Evolutionary conservation across 1,284 basidiomycete species (phyloP).

Genomic region (Phellopilus nigrolimitatus): DNA sequence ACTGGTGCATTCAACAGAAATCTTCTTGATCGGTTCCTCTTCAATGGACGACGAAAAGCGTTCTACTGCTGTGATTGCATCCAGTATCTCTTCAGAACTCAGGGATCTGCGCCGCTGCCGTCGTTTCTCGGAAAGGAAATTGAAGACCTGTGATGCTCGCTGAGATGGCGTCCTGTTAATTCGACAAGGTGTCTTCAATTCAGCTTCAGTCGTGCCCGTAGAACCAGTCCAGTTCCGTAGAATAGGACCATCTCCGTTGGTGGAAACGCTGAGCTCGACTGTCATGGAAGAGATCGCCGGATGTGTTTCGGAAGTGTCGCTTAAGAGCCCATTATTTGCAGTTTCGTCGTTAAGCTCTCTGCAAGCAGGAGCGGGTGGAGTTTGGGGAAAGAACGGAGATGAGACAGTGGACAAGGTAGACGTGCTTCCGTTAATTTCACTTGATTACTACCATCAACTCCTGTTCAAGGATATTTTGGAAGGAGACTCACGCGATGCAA

Average conservation of each 20-base stretch:
- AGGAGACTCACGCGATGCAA: conserved; percentile 52
- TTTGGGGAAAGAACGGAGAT: conserved; percentile 41
- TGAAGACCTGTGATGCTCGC: conserved; percentile 64
- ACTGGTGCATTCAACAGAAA: background rate
- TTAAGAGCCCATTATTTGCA: conserved; percentile 22
- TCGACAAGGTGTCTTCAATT: conserved; percentile 16
- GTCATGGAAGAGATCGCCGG: conserved; percentile 64
- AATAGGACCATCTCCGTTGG: conserved; percentile 28
- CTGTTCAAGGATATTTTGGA: background rate
- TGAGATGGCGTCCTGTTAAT: conserved; percentile 39
- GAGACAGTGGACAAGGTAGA: conserved; percentile 34
- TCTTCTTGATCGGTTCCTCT: background rate
- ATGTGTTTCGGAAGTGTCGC: conserved; percentile 31
- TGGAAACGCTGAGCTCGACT: conserved; percentile 56
- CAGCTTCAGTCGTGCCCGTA: background rate
- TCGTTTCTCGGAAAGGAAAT: conserved; percentile 47
- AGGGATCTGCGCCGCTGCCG: conserved; percentile 23
- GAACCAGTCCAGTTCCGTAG: background rate
- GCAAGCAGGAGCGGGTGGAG: conserved; percentile 37
- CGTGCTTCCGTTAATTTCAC: conserved; percentile 23
- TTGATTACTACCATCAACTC: conserved; percentile 8
- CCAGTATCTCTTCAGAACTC: conserved; percentile 26
- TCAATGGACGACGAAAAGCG: background rate
- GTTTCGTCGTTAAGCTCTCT: conserved; percentile 31
- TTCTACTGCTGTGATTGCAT: background rate